Evolutionary conservation across 176 grass and related monocot species (phyloP).

Genomic region (Microstegium vimineum): DNA sequence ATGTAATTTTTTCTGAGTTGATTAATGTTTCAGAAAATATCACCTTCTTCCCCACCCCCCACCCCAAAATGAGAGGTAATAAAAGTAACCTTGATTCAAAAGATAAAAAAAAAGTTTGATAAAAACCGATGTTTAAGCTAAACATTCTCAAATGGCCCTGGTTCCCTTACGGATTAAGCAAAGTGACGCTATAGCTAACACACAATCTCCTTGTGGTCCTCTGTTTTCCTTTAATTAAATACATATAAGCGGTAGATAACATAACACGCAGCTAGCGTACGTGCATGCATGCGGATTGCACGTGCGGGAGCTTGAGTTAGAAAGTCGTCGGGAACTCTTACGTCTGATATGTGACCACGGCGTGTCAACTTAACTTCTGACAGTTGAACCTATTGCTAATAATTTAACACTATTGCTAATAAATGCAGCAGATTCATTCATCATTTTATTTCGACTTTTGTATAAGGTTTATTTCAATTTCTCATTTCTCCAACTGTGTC

Average conservation of each 20-base stretch:
- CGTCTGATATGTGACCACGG: not conserved
- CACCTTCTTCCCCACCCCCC: too few relatives aligned
- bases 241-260: not conserved
- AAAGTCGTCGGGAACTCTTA: not conserved
- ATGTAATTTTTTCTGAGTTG: too few relatives aligned
- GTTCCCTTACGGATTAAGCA: conserved; percentile 4
- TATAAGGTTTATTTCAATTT: too few relatives aligned
- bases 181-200: not conserved
- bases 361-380: not conserved
- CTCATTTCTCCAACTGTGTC: too few relatives aligned
- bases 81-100: not conserved
- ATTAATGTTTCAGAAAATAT: too few relatives aligned
- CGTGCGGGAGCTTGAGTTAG: not conserved
- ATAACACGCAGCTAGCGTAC: not conserved
- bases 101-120: not conserved
- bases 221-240: not conserved
- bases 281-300: not conserved
- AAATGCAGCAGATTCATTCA: not conserved
- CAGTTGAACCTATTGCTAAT: not conserved
- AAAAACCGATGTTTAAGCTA: not conserved
- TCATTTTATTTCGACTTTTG: too few relatives aligned
- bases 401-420: not conserved
- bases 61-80: not conserved
- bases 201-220: not conserved
- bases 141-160: not conserved